These are phyloP conservation scores for Magnusiomyces suaveolens DNA, from an alignment of 1,139 yeast genomes.

Conservation along the genomic window DNA sequence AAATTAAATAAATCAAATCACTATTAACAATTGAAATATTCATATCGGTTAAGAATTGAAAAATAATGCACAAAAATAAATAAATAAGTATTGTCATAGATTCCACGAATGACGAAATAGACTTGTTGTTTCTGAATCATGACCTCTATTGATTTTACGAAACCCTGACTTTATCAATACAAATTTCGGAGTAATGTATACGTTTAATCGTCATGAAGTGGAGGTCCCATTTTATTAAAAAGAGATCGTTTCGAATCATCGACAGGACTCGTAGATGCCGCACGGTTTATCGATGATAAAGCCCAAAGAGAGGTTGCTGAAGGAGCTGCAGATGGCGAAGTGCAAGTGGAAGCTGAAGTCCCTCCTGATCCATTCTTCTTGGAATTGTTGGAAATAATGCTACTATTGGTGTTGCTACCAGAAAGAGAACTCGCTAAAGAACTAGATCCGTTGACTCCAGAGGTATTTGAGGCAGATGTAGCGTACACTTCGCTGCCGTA, in stretches of 20 bases:
- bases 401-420: not conserved
- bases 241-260: not conserved
- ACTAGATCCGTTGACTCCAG: not conserved
- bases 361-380: not conserved
- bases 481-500: constrained; percentile 1
- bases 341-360: not conserved
- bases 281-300: not conserved
- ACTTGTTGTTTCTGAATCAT: too few relatives aligned
- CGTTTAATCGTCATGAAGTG: not conserved
- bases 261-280: constrained; percentile 3
- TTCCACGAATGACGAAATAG: too few relatives aligned
- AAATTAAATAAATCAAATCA: too few relatives aligned
- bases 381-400: not conserved
- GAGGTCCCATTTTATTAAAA: not conserved
- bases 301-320: constrained; percentile 1
- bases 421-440: not conserved
- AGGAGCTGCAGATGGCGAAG: not conserved
- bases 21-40: too few relatives aligned
- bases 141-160: not conserved
- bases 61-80: too few relatives aligned
- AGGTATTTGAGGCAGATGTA: constrained; percentile 1
- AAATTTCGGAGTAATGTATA: too few relatives aligned
- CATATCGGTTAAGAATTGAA: too few relatives aligned
- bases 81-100: too few relatives aligned
- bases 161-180: too few relatives aligned